Base-by-base conservation (phyloP, 179 eudicot species). In the Camellia oleifera region DNA sequence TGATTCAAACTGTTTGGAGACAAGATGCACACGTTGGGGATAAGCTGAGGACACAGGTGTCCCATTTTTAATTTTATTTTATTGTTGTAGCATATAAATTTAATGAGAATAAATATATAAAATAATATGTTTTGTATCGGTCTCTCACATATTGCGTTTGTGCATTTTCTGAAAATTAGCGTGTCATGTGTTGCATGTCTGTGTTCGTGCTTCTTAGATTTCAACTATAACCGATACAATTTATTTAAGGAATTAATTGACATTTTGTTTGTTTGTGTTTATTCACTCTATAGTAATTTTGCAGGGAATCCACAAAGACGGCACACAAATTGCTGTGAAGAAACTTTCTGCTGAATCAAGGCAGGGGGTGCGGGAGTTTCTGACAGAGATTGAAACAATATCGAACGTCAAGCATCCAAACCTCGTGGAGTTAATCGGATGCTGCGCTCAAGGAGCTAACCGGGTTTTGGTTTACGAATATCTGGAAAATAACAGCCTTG, bases 341-440 rank as follows among this genome's bases (percentile, higher is more conserved):
- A 84, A 89, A 18, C 98, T 95, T 69, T 89, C 95, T 61, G 89
- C 89, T 71, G 89, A 87, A 84, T 95, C 98, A 85, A 95, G 88
- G 85, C 98, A 95, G 84, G 98, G 98, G 20, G 79, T 81, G 69
- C 92, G 85, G 10, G 97, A 95, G 84, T 95, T 93, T 88, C 78
- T 93, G 82, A 84, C 94, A 0, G 97, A 95, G 84, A 95, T 95
- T 61, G 86, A 88, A 48, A 89, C 89, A 50, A 93, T 95, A 82
- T 83, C 97, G 53, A 88, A 92, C 85, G 92, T 93, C 76, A 92
- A 76, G 87, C 98, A 95, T 79, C 92, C 87, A 75, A 89, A 93
- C 84, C 89, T 95, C 44, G 98, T 95, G 74, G 91, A 92, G 83
- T 86, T 95, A 79, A 81, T 93, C 66, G 98, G 98, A 82, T 95